Base-by-base conservation (phyloP, 768 basidiomycete genomes). In the Lactarius deliciosus region DNA sequence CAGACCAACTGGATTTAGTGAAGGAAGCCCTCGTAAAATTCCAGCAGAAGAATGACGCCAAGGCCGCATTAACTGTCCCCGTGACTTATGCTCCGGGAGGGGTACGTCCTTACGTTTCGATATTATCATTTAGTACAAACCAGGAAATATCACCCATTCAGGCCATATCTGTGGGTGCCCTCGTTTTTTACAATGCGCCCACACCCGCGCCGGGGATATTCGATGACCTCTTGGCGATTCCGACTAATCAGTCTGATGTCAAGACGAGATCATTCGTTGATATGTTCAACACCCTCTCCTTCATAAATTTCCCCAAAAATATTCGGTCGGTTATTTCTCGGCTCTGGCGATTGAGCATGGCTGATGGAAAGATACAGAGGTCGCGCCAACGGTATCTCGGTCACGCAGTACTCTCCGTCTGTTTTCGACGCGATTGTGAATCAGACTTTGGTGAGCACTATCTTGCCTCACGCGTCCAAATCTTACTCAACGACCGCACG, bases 151-250 rank as follows among this genome's bases (percentile, higher is more conserved):
- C n/a, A 25, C 6, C 5, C 11, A 22, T 50, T 4, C 10, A 50
- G 47, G 22, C 5, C 5, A 13, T 50, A 22, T 1, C n/a, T 11
- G n/a, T 11, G 22, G n/a, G 10, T 11, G 11, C 11, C 2, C 0
- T 50, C 34, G 9, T 34, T n/a, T 50, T 50, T 22, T 57, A 15
- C n/a, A 6, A 50, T 25, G 47, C 47, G 22, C 47, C 47, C 22
- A 50, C 47, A 25, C 47, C 47, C 11, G 3, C 22, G 1, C 32
- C 3, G 1, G 70, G 70, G 6, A 57, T 67, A 20, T 72, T 72
- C 38, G 64, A 71, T 20, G 65, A 69, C 22, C 62, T 72, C 25
- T 40, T 71, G 30, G 68, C 59, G 41, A 59, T 71, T 20, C 68
- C 68, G 0, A 18, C 50, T 10, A 41, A 57, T n/a, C 20, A 50